Evolutionary conservation across 306 rosid genomes (phyloP), one percentile per base, ranked within the genome.

Genomic region (Acacia confusa): DNA sequence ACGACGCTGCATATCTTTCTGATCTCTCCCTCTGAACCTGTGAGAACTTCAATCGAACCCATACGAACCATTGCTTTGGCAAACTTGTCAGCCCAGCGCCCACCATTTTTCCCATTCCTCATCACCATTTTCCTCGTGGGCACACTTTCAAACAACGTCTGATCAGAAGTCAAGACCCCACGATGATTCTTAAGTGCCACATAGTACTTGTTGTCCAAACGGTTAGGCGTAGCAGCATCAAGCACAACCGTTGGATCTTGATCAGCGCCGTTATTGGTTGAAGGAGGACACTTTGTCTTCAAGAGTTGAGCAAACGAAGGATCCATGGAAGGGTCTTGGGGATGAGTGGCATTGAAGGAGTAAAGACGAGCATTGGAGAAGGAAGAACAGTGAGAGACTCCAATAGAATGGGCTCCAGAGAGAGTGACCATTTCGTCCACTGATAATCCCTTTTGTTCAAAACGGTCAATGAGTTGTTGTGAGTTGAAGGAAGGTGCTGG

Each of bases 81-180:
- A 75, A 81, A 87, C 80, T 84, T 87, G 2, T 19, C 7, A 7
- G 84, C 45, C 87, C 86, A 87, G 0, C 4, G 15, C 0, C 70
- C 66, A 40, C 74, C 80, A 53, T 84, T 7, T 9, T 20, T 63
- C 0, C 71, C 90, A 87, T 87, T 87, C 40, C 24, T 74, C 2
- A 63, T 24, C 73, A 81, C 87, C 82, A 44, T 78, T 27, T n/a
- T 30, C 43, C 63, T 81, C 0, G 87, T 87, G 45, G 83, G 75
- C 7, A 34, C 16, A 17, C 83, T 78, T 12, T 1, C 36, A 0
- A 45, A 5, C 85, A 84, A 47, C 0, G 87, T 84, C 27, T 87
- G 90, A 45, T 87, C 90, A 0, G 87, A 87, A 12, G 84, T 84
- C 47, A 87, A 76, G 63, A 87, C 20, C 6, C 87, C 90, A 45